Conservation (phyloP, 202 grass and related monocot genomes). For the Zoysia matrella region DNA sequence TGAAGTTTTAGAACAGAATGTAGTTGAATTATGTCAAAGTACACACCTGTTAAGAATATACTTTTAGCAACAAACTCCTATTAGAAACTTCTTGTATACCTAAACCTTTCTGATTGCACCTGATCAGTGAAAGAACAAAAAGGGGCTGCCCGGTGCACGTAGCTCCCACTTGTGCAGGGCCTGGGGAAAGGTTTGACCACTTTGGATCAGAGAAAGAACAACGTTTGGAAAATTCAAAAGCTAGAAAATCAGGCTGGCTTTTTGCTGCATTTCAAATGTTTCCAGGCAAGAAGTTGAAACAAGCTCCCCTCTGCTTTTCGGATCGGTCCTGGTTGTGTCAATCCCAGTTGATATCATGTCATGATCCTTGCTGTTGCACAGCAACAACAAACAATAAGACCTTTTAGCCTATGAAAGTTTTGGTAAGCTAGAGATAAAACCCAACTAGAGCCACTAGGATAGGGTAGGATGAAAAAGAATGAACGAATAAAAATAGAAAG, state of each 20-base stretch:
- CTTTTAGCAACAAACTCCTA: slow-evolving; percentile 10
- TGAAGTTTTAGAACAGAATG: background rate
- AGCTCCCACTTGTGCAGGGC: too few relatives aligned
- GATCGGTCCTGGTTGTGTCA: background rate
- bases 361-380: slow-evolving; percentile 4
- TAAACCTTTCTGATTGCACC: background rate
- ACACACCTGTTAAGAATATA: background rate
- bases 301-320: background rate
- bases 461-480: background rate
- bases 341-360: background rate
- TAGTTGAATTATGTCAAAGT: background rate
- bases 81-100: background rate
- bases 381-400: background rate
- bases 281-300: background rate
- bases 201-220: background rate
- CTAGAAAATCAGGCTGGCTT: background rate
- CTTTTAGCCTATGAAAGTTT: background rate
- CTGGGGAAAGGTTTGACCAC: too few relatives aligned
- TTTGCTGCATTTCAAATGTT: background rate
- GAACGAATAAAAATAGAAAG: too few relatives aligned
- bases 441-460: background rate
- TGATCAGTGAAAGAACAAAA: background rate
- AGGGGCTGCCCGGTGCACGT: too few relatives aligned
- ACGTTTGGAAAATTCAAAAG: background rate
- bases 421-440: background rate